Percentiles rank a stretch among this genome's conserved stretches.
Evolutionary conservation across 2,329 filamentous ascomycete genomes (phyloP).

Genomic region (Penicillium vulpinum): DNA sequence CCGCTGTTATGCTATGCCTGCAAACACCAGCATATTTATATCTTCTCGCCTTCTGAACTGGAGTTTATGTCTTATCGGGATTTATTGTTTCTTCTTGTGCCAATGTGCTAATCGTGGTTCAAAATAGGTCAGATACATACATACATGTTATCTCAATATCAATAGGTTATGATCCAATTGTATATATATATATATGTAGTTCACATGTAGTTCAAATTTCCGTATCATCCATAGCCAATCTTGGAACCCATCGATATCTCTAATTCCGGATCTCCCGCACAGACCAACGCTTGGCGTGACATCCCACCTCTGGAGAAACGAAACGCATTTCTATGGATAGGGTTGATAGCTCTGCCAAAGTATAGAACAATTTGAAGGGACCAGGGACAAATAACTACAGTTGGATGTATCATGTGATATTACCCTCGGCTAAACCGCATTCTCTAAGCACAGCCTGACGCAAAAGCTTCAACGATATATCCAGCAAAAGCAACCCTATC

Average conservation of each 20-base stretch:
- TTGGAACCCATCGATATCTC: not conserved
- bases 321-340: not conserved
- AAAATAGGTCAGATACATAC: conserved; percentile 5
- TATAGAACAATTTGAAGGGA: not conserved
- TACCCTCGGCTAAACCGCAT: not conserved
- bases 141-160: conserved; percentile 6
- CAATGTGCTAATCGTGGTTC: conserved; percentile 10
- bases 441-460: not conserved
- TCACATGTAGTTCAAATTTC: not conserved
- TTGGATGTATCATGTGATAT: not conserved
- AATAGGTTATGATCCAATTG: not conserved
- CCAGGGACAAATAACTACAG: not conserved
- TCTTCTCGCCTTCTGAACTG: conserved; percentile 66
- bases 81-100: not conserved
- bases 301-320: conserved; percentile 17
- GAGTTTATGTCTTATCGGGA: not conserved
- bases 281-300: conserved; percentile 38
- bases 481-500: not conserved
- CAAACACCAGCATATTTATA: conserved; percentile 58
- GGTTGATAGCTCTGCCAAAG: not conserved
- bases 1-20: conserved; percentile 53
- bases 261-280: conserved; percentile 21
- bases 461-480: conserved; percentile 1
- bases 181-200: not conserved
- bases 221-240: not conserved